phyloP scores from a whole-genome alignment of 1,284 basidiomycete genomes.

The Entoloma clypeatum region DNA sequence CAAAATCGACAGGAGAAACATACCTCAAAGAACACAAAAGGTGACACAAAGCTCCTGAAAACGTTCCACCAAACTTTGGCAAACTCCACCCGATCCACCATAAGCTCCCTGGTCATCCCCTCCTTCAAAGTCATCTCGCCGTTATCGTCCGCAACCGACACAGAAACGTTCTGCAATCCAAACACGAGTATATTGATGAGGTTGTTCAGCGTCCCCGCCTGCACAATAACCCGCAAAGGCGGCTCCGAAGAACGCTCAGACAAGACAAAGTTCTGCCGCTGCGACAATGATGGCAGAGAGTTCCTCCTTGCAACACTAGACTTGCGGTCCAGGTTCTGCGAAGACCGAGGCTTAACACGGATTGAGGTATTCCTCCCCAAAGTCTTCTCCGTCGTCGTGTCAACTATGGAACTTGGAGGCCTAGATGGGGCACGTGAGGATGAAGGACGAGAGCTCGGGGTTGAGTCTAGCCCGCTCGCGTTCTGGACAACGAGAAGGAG shows the following conservation, averaged over 20 bases:
- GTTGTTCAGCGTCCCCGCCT: conserved; percentile 70
- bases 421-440: conserved; percentile 57
- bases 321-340: conserved; percentile 67
- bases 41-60: conserved; percentile 75
- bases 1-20: conserved; percentile 18
- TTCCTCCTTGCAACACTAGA: conserved; percentile 68
- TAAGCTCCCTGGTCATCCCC: conserved; percentile 62
- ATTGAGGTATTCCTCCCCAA: conserved; percentile 65
- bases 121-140: conserved; percentile 74
- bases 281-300: conserved; percentile 72
- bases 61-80: conserved; percentile 74
- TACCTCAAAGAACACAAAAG: conserved; percentile 79
- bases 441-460: conserved; percentile 47
- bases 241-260: conserved; percentile 59
- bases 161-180: conserved; percentile 72
- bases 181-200: conserved; percentile 72
- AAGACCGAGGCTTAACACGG: conserved; percentile 65
- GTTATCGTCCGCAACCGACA: conserved; percentile 78
- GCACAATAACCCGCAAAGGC: conserved; percentile 69
- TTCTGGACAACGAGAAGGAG: conserved; percentile 63
- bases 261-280: conserved; percentile 52
- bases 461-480: conserved; percentile 40
- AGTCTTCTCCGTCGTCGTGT: conserved; percentile 38
- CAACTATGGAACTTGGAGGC: conserved; percentile 56
- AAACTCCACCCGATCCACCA: conserved; percentile 70